Evolutionary conservation across 73 alveolate genomes (phyloP).

Genomic region (Tetrahymena thermophila): DNA sequence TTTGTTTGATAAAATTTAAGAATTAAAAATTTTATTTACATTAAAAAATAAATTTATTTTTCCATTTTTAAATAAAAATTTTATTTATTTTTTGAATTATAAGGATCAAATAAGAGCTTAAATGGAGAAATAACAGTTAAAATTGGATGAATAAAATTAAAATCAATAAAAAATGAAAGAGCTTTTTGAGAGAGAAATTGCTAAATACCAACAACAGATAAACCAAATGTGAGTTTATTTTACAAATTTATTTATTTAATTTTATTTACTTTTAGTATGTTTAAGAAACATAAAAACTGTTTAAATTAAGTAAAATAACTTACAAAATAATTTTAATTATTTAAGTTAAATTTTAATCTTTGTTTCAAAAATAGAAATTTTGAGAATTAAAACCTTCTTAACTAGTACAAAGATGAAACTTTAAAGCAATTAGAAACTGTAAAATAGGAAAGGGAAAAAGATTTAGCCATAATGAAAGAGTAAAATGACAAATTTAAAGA

Average conservation of each 20-base stretch:
- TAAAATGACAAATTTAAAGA: neutral
- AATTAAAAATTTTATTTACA: too few species aligned
- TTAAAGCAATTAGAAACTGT: neutral
- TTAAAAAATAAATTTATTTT: too few species aligned
- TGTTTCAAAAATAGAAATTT: neutral
- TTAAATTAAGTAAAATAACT: too few species aligned
- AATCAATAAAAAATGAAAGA: neutral
- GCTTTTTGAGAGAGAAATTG: neutral
- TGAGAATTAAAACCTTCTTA: neutral
- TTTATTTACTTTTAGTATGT: too few species aligned
- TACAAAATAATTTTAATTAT: too few species aligned
- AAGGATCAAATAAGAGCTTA: neutral
- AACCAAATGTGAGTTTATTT: neutral
- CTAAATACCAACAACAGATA: neutral
- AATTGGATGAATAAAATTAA: neutral
- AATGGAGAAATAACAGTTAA: neutral
- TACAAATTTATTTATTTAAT: too few species aligned
- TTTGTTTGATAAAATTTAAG: neutral
- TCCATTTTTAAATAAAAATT: too few species aligned
- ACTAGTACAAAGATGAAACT: neutral
- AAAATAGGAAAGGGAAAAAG: neutral
- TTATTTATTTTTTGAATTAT: neutral
- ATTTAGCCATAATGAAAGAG: neutral
- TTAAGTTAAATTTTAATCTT: too few species aligned
- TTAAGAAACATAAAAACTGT: too few species aligned